A percentile compares a stretch with the other conserved stretches of the same genome.
Evolutionary conservation across 2,329 filamentous ascomycete genomes (phyloP).

Genomic region (Cladophialophora exuberans): DNA sequence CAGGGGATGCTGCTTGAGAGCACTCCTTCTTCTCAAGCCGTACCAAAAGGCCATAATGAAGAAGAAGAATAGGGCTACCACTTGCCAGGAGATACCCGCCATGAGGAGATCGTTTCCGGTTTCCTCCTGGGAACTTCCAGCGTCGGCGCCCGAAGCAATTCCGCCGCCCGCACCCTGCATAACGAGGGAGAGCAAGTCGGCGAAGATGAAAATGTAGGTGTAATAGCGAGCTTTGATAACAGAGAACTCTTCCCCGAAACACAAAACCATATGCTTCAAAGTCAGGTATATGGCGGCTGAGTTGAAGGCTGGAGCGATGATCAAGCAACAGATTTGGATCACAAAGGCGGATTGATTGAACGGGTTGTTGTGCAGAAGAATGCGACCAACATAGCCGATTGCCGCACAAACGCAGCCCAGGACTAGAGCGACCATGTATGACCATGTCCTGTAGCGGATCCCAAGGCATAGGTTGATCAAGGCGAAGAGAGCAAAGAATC

Average conservation of each 20-base stretch:
- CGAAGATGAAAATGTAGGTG: constrained; percentile 63
- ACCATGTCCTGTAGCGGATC: constrained; percentile 58
- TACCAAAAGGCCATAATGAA: constrained; percentile 16
- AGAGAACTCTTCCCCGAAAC: constrained; percentile 56
- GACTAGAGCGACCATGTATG: constrained; percentile 53
- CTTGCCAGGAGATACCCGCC: constrained; percentile 61
- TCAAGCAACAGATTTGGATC: constrained; percentile 58
- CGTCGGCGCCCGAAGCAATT: constrained; percentile 54
- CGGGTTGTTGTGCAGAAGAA: constrained; percentile 58
- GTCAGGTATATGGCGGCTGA: constrained; percentile 60
- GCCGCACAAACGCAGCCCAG: constrained; percentile 56
- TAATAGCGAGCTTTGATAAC: constrained; percentile 54
- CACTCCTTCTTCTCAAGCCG: constrained; percentile 9
- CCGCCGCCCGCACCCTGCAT: constrained; percentile 62
- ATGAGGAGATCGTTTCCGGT: constrained; percentile 61
- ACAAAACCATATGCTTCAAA: constrained; percentile 59
- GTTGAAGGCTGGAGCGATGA: constrained; percentile 60
- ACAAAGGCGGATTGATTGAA: constrained; percentile 53
- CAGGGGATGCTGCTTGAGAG: constrained; percentile 12
- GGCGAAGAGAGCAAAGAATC: constrained; percentile 54
- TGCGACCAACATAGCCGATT: constrained; percentile 59
- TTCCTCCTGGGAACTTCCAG: constrained; percentile 42
- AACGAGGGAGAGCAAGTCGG: constrained; percentile 61
- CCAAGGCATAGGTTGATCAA: constrained; percentile 55
- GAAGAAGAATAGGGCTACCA: constrained; percentile 51